Percentiles rank a stretch among this genome's conserved stretches.
phyloP scores from a whole-genome alignment of 164 flowering plant genomes.

The Annona squamosa region DNA sequence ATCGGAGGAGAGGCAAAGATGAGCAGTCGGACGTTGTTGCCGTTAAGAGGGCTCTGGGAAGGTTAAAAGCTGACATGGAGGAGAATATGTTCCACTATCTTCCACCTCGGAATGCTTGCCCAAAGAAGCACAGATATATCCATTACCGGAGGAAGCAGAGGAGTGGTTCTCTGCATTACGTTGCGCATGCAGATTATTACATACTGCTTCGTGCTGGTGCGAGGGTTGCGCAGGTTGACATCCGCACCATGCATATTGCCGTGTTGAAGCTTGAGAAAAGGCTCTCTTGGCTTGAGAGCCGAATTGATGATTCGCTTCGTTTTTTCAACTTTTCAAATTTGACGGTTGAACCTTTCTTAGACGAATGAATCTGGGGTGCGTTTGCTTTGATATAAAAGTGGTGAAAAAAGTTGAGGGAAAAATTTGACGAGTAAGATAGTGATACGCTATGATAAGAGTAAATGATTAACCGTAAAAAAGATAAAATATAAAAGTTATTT shows the following conservation, averaged over 20 bases:
- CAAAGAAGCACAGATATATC: constrained; percentile 48
- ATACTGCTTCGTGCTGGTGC: constrained; percentile 81
- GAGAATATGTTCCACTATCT: constrained; percentile 58
- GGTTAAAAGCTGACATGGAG: constrained; percentile 65
- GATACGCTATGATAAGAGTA: no score
- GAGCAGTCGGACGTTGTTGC: neutral
- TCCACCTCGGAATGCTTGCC: constrained; percentile 45
- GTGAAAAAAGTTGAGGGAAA: no score
- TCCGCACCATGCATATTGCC: constrained; percentile 55
- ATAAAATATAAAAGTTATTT: no score
- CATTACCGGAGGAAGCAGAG: constrained; percentile 47
- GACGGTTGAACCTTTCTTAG: neutral
- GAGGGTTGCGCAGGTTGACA: constrained; percentile 51
- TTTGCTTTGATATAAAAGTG: no score
- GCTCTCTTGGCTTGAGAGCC: constrained; percentile 55
- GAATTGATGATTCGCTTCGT: constrained; percentile 15
- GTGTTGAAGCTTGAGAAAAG: constrained; percentile 59
- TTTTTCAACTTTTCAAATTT: neutral
- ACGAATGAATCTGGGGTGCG: neutral
- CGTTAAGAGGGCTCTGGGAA: constrained; percentile 35
- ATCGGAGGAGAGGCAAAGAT: neutral
- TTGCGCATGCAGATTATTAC: constrained; percentile 85
- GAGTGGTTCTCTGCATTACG: constrained; percentile 41
- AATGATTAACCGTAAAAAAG: no score
- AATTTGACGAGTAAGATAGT: no score